Evolutionary conservation across 345 rosid genomes (phyloP).

Genomic region (Passiflora organensis): DNA sequence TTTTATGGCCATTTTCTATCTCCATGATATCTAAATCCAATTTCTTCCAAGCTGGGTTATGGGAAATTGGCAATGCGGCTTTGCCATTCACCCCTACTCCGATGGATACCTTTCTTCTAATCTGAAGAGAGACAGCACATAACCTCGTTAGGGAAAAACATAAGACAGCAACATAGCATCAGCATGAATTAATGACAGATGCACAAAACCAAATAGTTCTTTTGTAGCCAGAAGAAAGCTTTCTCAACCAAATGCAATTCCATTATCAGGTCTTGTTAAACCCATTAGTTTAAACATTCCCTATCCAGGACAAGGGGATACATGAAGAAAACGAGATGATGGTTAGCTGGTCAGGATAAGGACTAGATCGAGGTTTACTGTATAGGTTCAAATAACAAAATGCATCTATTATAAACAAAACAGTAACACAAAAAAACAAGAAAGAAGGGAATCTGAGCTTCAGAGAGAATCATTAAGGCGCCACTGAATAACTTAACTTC

Average conservation of each 20-base stretch:
- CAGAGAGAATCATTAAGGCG: background rate
- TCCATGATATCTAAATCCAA: conserved; percentile 47
- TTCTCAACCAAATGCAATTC: background rate
- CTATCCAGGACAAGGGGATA: background rate
- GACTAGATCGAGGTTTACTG: too few relatives aligned
- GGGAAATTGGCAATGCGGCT: conserved; percentile 25
- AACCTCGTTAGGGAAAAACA: background rate
- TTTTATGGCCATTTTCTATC: conserved; percentile 46
- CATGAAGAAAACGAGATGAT: background rate
- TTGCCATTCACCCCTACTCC: conserved; percentile 25
- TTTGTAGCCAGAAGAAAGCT: background rate
- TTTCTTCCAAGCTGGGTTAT: conserved; percentile 47
- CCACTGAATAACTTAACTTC: background rate
- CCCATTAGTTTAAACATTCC: background rate
- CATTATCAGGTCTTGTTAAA: background rate
- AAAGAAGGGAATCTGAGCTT: too few relatives aligned
- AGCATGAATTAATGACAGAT: background rate
- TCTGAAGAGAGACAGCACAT: conserved; percentile 31
- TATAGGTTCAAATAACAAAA: too few relatives aligned
- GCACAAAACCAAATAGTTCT: background rate
- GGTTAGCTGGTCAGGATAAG: too few relatives aligned
- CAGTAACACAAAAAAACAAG: too few relatives aligned
- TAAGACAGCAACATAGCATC: background rate
- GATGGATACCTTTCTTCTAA: conserved; percentile 50
- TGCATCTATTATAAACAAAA: too few relatives aligned